Percentiles rank a stretch among this genome's conserved stretches.
Conservation (phyloP, 148 eudicot species). For the Gaultheria prostrata region DNA sequence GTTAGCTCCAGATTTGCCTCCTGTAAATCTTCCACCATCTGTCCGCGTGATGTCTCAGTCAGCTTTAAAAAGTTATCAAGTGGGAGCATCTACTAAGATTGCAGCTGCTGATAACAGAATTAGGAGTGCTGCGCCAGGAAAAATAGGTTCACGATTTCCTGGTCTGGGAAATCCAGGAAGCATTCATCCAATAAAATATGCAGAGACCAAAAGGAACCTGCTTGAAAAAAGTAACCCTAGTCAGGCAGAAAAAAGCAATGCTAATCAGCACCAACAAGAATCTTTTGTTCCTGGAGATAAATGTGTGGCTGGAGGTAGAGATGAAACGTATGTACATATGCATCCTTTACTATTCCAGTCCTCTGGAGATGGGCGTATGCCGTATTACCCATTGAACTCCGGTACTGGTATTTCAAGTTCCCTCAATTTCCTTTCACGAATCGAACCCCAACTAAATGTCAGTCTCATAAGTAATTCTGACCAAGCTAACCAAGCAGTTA, state of each 20-base stretch:
- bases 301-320: slow-evolving; percentile 36
- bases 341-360: slow-evolving; percentile 82
- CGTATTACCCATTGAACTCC: slow-evolving; percentile 49
- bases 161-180: slow-evolving; percentile 20
- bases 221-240: slow-evolving; percentile 22
- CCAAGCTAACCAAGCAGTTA: slow-evolving; percentile 29
- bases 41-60: slow-evolving; percentile 83
- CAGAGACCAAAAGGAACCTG: slow-evolving; percentile 18
- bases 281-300: slow-evolving; percentile 24
- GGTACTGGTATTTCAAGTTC: slow-evolving; percentile 49
- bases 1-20: slow-evolving; percentile 94
- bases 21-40: slow-evolving; percentile 94
- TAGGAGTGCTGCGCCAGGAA: slow-evolving; percentile 28
- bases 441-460: slow-evolving; percentile 53
- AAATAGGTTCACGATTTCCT: slow-evolving; percentile 21
- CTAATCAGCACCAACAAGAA: slow-evolving; percentile 29
- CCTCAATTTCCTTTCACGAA: slow-evolving; percentile 62
- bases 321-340: slow-evolving; percentile 65
- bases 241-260: slow-evolving; percentile 21
- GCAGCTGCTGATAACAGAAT: slow-evolving; percentile 14
- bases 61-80: slow-evolving; percentile 54
- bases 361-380: slow-evolving; percentile 52
- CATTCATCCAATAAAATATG: slow-evolving; percentile 27
- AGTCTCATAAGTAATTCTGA: slow-evolving; percentile 47
- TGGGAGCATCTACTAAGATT: slow-evolving; percentile 34